These are phyloP conservation scores for Malus hybrid DNA, from an alignment of 331 rosid genomes.

Conservation along the genomic window DNA sequence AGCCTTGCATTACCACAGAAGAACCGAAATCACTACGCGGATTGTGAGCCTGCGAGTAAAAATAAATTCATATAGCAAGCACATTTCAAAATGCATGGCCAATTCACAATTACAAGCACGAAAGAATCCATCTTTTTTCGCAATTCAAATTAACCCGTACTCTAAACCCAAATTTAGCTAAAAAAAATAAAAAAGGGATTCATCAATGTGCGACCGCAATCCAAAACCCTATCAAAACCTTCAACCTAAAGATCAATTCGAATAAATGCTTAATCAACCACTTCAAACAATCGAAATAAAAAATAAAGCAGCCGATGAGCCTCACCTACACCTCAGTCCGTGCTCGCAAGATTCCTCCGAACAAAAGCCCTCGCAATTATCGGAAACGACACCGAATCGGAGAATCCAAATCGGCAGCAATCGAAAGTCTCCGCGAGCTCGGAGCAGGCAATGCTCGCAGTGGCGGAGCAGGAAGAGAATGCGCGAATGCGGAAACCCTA, in stretches of 20 bases:
- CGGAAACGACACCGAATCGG: background rate
- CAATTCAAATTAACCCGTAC: background rate
- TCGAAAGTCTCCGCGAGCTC: background rate
- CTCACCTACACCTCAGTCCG: constrained; percentile 1
- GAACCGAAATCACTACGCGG: background rate
- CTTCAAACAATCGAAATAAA: background rate
- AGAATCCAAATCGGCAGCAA: background rate
- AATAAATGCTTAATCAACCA: background rate
- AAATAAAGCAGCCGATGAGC: background rate
- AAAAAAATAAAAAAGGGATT: background rate
- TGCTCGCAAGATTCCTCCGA: too few relatives aligned
- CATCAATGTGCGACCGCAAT: background rate
- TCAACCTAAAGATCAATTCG: background rate
- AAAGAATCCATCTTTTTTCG: background rate
- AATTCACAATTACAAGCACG: background rate
- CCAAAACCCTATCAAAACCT: background rate
- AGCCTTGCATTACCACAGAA: background rate
- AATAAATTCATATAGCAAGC: background rate
- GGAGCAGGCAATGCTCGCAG: background rate
- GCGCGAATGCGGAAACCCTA: constrained; percentile 10
- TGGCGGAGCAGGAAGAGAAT: background rate
- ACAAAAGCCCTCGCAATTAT: background rate
- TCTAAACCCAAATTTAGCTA: background rate
- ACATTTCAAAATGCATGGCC: background rate
- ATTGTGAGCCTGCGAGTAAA: background rate